phyloP scores from a whole-genome alignment of 1,284 basidiomycete genomes.

The Megacollybia platyphylla region DNA sequence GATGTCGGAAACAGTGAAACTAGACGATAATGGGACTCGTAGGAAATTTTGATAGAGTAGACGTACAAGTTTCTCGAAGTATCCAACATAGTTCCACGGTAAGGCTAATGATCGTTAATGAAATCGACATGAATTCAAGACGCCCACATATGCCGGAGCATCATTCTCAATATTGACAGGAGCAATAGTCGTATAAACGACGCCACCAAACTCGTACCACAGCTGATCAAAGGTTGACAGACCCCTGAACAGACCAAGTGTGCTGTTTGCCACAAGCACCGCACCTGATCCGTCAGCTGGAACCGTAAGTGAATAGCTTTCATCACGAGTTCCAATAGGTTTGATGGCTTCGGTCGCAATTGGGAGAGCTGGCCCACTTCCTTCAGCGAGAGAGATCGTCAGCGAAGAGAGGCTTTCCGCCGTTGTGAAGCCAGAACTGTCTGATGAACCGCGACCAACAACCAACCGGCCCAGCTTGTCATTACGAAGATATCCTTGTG shows the following conservation, averaged over 20 bases:
- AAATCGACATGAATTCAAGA: background rate
- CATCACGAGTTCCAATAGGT: conserved; percentile 40
- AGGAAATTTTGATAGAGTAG: background rate
- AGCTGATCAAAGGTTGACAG: conserved; percentile 77
- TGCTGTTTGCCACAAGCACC: conserved; percentile 53
- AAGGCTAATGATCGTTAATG: conserved; percentile 33
- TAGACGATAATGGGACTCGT: conserved; percentile 13
- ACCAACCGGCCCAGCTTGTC: conserved; percentile 35
- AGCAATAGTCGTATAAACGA: conserved; percentile 44
- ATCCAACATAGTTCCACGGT: conserved; percentile 76
- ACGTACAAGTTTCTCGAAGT: conserved; percentile 38
- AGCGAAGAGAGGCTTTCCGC: too few relatives aligned
- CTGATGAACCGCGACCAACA: conserved; percentile 22
- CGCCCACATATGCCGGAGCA: conserved; percentile 50
- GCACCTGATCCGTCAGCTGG: conserved; percentile 50
- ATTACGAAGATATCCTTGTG: conserved; percentile 20
- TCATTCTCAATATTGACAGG: conserved; percentile 48
- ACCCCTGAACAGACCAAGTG: conserved; percentile 71
- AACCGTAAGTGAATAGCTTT: conserved; percentile 55
- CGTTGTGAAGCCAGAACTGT: too few relatives aligned
- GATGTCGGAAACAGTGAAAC: conserved; percentile 58
- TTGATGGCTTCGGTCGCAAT: conserved; percentile 46
- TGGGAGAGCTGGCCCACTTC: conserved; percentile 15
- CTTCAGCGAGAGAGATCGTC: too few relatives aligned
- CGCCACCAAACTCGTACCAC: conserved; percentile 42